Base-by-base conservation (phyloP, 805 yeast species). In the Cyberlindnera meyerae region DNA sequence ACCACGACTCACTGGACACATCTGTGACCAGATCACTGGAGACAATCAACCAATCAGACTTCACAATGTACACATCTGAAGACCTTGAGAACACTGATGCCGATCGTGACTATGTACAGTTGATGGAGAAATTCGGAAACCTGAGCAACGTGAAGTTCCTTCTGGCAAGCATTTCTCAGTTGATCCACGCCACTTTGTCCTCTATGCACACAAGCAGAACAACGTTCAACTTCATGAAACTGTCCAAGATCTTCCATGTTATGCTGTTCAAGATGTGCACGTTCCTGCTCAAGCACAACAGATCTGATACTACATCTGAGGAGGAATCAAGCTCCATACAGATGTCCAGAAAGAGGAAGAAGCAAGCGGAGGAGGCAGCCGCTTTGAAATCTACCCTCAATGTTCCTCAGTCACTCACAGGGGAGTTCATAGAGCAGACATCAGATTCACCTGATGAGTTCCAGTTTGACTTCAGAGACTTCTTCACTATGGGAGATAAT, bases 201-300 rank as follows among this genome's bases (percentile, higher is more conserved):
- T 24, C 32, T n/a, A 44, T 44, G 45, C 41, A 31, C 26, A 36
- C 45, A 8, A 36, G 26, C 3, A 29, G 32, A 9, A 28, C 43
- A 6, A 36, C 33, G 3, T 41, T 40, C 39, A 44, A 41, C 39
- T 39, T 44, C 26, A 34, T 44, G 38, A 44, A 39, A 14, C 43
- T 44, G 12, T 39, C 39, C 11, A 44, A 44, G 33, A 39, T 44
- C 24, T 44, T 44, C 27, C 43, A 44, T 17, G 42, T 44, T 6
- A 17, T 44, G 6, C 22, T 44, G 4, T 16, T 41, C 20, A 33
- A 40, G 13, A 26, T 44, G 15, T 44, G 48, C 24, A 36, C 38
- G 6, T 44, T 38, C 17, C 26, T 44, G n/a, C 15, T 44, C 31
- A 26, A 33, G 20, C 24, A 31, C 27, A 34, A 36, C 31, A 18